Conservation (phyloP, 768 basidiomycete genomes). For the Lentinus tigrinus region DNA sequence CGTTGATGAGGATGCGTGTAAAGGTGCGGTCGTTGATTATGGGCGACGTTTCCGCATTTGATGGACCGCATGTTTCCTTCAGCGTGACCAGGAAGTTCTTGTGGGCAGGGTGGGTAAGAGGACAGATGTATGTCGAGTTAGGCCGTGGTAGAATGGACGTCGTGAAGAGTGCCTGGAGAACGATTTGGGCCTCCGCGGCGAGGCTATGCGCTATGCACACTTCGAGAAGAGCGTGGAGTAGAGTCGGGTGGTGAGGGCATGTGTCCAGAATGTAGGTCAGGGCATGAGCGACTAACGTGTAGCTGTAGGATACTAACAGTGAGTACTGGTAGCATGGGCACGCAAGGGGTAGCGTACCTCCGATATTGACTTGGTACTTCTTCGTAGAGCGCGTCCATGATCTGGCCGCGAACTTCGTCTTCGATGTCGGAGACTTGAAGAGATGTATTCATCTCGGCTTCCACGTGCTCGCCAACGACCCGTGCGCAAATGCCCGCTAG, state of each 20-base stretch:
- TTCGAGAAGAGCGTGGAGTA: slow-evolving; percentile 50
- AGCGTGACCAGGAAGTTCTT: slow-evolving; percentile 47
- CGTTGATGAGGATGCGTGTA: slow-evolving; percentile 31
- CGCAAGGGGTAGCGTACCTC: slow-evolving; percentile 35
- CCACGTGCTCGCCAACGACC: slow-evolving; percentile 47
- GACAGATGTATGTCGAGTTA: slow-evolving; percentile 12
- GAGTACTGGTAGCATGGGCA: not conserved
- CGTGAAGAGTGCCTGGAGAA: slow-evolving; percentile 43
- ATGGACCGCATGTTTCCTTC: slow-evolving; percentile 37
- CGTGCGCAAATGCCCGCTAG: slow-evolving; percentile 48
- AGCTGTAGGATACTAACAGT: slow-evolving; percentile 31
- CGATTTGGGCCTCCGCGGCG: slow-evolving; percentile 38
- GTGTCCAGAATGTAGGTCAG: slow-evolving; percentile 44
- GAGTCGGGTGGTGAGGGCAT: slow-evolving; percentile 47
- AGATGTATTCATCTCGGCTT: slow-evolving; percentile 26
- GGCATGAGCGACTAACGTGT: slow-evolving; percentile 51
- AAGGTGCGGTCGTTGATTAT: slow-evolving; percentile 31
- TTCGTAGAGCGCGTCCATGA: slow-evolving; percentile 47
- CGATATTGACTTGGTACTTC: slow-evolving; percentile 51
- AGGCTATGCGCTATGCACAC: slow-evolving; percentile 46
- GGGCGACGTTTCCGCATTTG: slow-evolving; percentile 16
- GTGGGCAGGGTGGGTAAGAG: slow-evolving; percentile 44
- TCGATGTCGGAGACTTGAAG: slow-evolving; percentile 27
- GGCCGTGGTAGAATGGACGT: slow-evolving; percentile 35
- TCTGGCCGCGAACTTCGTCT: slow-evolving; percentile 26